Evolutionary conservation across 2,329 filamentous ascomycete genomes (phyloP).

Genomic region (Aspergillus phoenicis): DNA sequence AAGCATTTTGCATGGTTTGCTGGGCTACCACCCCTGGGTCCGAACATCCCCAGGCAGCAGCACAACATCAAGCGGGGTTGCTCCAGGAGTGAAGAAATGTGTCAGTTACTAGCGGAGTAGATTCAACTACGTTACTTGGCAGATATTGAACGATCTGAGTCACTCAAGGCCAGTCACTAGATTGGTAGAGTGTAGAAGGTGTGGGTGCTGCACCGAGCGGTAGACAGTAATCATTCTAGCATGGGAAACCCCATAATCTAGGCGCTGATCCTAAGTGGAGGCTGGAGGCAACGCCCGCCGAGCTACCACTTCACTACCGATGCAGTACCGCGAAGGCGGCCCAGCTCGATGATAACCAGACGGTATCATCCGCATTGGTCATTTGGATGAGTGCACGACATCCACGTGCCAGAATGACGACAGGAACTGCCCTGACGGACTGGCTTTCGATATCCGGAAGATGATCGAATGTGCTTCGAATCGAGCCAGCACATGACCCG

Average conservation of each 20-base stretch:
- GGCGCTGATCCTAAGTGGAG: slow-evolving; percentile 24
- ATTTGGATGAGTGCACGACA: slow-evolving; percentile 3
- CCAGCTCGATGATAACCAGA: neutral
- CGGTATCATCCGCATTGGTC: slow-evolving; percentile 15
- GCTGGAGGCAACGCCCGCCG: slow-evolving; percentile 6
- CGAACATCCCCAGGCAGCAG: neutral
- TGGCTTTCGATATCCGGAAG: neutral
- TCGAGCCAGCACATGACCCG: neutral
- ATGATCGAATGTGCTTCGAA: neutral
- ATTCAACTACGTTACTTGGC: neutral
- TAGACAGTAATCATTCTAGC: neutral
- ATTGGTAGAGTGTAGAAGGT: neutral
- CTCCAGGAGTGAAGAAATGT: neutral
- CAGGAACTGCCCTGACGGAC: neutral
- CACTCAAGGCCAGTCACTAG: neutral
- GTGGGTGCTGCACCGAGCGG: neutral
- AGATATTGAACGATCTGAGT: neutral
- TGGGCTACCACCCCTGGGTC: neutral
- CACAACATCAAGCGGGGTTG: neutral
- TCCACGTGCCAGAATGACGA: slow-evolving; percentile 15
- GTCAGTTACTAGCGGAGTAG: neutral
- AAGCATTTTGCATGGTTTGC: slow-evolving; percentile 1
- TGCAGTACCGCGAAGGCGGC: neutral
- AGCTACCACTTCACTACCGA: neutral
- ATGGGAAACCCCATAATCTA: slow-evolving; percentile 10